Evolutionary conservation across 2,329 filamentous ascomycete species (phyloP), one percentile per base, ranked within the genome.

Genomic region (Akanthomyces muscarius): DNA sequence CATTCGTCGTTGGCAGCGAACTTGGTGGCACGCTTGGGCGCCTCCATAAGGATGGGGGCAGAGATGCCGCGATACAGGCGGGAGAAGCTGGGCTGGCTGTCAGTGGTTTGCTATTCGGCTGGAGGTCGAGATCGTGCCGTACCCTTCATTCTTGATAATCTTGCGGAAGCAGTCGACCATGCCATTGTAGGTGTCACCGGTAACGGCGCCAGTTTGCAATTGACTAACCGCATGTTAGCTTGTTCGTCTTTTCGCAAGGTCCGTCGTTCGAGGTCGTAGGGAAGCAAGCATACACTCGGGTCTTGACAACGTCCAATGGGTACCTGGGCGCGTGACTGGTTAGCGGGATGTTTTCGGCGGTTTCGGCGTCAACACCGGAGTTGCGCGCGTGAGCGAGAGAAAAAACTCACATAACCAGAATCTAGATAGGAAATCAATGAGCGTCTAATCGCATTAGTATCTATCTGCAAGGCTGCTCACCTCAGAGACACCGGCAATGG

Each of bases 1-100:
- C 95, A 99, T 76, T 94, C 91, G 76, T 99, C 95, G 79, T 99
- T 99, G 79, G 95, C 95, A 53, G 95, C 94, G 78, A 99, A 99
- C 79, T 99, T 99, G 81, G 92, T 98, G 50, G 94, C 94, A 80
- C 92, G 87, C 86, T 97, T 97, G 71, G 81, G 78, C 65, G 93
- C 93, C 79, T 98, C 94, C 94, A 99, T 99, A 69, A 98, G 85
- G 73, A 99, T 98, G 57, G 95, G 95, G 30, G 95, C 94, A 51
- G 86, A 88, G 77, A 99, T 99, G 73, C 95, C 95, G 69, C 95
- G 92, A 82, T 99, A 99, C 65, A 99, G 84, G 69, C 94, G 88
- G 66, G 91, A 95, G 77, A 90, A 88, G 65, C 91, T 95, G 70
- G 54, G n/a, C 6, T 16, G 21, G 5, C n/a, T 42, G 62, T 64